Conservation (phyloP, 331 rosid genomes). For the Erythrophleum ivorense region DNA sequence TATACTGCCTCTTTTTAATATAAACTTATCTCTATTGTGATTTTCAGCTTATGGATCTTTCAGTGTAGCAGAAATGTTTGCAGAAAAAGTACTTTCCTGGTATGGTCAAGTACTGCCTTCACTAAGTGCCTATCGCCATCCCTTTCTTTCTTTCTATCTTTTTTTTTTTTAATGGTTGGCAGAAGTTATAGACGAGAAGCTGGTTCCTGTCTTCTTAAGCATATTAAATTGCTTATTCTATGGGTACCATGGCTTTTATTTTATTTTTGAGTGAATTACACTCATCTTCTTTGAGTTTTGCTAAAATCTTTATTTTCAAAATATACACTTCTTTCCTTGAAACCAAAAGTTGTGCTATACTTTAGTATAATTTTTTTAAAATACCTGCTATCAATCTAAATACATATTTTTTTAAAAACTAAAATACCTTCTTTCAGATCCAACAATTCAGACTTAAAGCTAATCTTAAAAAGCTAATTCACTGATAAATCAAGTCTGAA, state of each 20-base stretch:
- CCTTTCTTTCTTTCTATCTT: too few species aligned
- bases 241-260: too few species aligned
- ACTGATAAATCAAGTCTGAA: background rate
- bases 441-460: background rate
- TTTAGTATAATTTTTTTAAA: background rate
- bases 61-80: constrained; percentile 52
- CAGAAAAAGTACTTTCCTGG: constrained; percentile 58
- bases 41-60: constrained; percentile 71
- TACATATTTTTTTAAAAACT: background rate
- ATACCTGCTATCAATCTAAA: background rate
- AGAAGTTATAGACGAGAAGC: too few species aligned
- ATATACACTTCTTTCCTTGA: too few species aligned
- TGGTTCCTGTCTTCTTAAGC: too few species aligned
- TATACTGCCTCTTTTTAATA: background rate
- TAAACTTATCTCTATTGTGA: constrained; percentile 18
- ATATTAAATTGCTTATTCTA: too few species aligned
- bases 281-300: too few species aligned
- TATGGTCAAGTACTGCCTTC: constrained; percentile 23
- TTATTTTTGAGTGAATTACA: too few species aligned
- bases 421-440: background rate
- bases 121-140: background rate
- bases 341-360: background rate
- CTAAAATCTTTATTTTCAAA: too few species aligned
- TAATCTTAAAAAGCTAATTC: too few species aligned
- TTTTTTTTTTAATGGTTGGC: too few species aligned